These are phyloP conservation scores for Polyrhizophydium stewartii DNA, from an alignment of 371 early-diverging fungal species.

Conservation along the genomic window DNA sequence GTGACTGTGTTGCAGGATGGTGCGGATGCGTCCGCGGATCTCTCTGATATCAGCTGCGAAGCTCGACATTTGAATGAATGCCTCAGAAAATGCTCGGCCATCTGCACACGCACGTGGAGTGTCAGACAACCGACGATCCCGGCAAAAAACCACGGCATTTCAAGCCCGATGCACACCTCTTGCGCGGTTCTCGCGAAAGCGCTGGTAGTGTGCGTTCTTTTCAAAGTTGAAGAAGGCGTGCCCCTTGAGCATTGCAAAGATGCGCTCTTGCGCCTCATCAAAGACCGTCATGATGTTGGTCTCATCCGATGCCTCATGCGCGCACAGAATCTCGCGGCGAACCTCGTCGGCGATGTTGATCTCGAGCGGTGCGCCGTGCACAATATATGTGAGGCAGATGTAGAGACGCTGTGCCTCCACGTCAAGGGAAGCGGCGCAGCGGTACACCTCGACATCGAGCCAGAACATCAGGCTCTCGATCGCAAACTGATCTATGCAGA, in stretches of 20 bases:
- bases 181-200: conserved; percentile 2
- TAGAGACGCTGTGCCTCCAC: conserved; percentile 26
- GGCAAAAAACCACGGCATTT: too few relatives aligned
- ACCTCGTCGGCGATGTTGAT: conserved; percentile 53
- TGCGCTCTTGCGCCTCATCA: conserved; percentile 57
- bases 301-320: conserved; percentile 11
- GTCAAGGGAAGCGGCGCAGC: too few relatives aligned
- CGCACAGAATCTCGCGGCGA: conserved; percentile 38
- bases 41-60: too few relatives aligned
- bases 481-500: conserved; percentile 49
- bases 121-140: too few relatives aligned
- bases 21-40: too few relatives aligned
- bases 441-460: conserved; percentile 53
- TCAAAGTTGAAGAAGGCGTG: conserved; percentile 52
- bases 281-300: conserved; percentile 32
- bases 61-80: too few relatives aligned
- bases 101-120: too few relatives aligned
- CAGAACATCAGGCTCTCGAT: conserved; percentile 54
- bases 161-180: neutral
- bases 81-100: too few relatives aligned
- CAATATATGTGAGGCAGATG: conserved; percentile 51
- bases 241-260: conserved; percentile 50
- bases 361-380: conserved; percentile 43
- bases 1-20: neutral
- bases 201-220: conserved; percentile 20